A percentile compares a stretch with the other conserved stretches of the same genome.
phyloP scores from a whole-genome alignment of 129 eudicot species.

The Escallonia herrerae region DNA sequence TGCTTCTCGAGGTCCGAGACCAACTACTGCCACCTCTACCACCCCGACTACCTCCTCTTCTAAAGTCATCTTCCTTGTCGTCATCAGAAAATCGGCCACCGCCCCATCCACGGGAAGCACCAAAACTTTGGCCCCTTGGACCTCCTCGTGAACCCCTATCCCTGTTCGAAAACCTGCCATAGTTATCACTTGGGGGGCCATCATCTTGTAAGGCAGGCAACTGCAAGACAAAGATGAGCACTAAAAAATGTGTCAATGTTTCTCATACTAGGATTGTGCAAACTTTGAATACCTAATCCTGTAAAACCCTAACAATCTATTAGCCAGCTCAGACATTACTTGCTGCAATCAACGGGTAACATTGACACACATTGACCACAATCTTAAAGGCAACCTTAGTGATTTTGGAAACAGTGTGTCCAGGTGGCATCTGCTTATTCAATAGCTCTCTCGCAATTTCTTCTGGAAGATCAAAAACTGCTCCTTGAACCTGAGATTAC shows the following conservation, averaged over 20 bases:
- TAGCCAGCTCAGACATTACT: background rate
- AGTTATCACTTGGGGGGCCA: slow-evolving; percentile 74
- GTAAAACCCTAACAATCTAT: too few species aligned
- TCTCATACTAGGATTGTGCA: too few species aligned
- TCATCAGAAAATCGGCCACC: slow-evolving; percentile 43
- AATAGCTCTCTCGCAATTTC: slow-evolving; percentile 82
- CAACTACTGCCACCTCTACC: slow-evolving; percentile 41
- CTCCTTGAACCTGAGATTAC: slow-evolving; percentile 71
- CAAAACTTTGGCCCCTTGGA: slow-evolving; percentile 41
- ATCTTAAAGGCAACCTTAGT: slow-evolving; percentile 42
- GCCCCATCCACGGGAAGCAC: slow-evolving; percentile 46
- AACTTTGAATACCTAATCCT: too few species aligned
- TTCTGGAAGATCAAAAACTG: slow-evolving; percentile 96
- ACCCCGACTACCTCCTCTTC: slow-evolving; percentile 58
- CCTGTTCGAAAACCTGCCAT: slow-evolving; percentile 74
- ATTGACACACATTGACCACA: background rate
- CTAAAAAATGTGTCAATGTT: background rate
- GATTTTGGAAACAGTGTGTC: slow-evolving; percentile 71
- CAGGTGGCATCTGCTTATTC: slow-evolving; percentile 70
- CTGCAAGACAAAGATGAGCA: slow-evolving; percentile 32
- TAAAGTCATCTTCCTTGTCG: slow-evolving; percentile 32
- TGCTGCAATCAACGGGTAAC: background rate
- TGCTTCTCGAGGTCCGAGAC: slow-evolving; percentile 46
- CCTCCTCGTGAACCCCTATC: slow-evolving; percentile 67
- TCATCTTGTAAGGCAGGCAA: slow-evolving; percentile 90